Evolutionary conservation across 2,329 filamentous ascomycete genomes (phyloP), one percentile per base, ranked within the genome.

Genomic region (Penicillium sp.): DNA sequence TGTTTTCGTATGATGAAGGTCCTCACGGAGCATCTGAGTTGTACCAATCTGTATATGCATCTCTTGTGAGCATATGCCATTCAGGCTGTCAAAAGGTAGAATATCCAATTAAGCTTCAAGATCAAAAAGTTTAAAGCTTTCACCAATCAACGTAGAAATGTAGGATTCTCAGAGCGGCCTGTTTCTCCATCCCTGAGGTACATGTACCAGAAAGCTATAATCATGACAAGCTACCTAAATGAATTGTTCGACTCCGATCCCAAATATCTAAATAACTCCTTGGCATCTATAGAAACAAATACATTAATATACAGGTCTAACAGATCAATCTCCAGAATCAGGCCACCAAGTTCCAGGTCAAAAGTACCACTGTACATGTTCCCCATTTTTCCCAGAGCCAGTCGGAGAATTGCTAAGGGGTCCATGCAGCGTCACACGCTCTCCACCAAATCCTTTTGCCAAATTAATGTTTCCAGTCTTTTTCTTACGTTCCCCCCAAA

Each of bases 1-100:
- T 88, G 88, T 60, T 82, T 82, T 25, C 86, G 89, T 65, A 87
- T 87, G 68, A 82, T 89, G 71, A 85, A 85, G 61, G 83, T 81
- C 57, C 75, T 90, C 46, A 85, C 84, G 5, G 73, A 83, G 2
- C 80, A 87, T 58, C 81, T 77, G 0, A 78, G 80, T 1, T 89
- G 86, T 71, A 85, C 83, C 7, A 83, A 88, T 46, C 73, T 84
- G 1, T 88, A 84, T 88, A 84, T 75, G 82, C 79, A 6, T 73
- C 84, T 19, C 73, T 31, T 11, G 4, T 14, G 29, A 6, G 29
- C 29, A 31, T 31, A 1, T 27, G 29, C 13, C 29, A 4, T 31
- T 13, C 29, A 31, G 13, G 29, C 27, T 29, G 10, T 11, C 27
- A 29, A 29, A 8, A 29, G 9, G 9, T 10, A 10, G 13, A 31